phyloP scores from a whole-genome alignment of 176 grass and related monocot species.

The Thalia dealbata region DNA sequence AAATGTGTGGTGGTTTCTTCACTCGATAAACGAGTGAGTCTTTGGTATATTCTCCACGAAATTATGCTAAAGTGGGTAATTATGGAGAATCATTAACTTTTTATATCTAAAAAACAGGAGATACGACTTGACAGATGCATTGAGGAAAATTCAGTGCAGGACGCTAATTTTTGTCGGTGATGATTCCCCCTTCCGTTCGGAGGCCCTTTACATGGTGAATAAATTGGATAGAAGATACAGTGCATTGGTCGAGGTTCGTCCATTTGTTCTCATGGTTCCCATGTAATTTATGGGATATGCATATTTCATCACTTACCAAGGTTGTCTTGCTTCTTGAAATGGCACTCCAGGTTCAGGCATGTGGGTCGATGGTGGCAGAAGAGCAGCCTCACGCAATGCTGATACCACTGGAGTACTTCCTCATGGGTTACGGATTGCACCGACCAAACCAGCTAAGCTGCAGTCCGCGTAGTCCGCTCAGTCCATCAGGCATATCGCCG shows the following conservation, averaged over 20 bases:
- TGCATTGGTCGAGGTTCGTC: constrained; percentile 17
- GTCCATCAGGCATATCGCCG: constrained; percentile 9
- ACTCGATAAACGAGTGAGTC: constrained; percentile 62
- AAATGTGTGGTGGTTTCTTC: constrained; percentile 83
- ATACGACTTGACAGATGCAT: constrained; percentile 7
- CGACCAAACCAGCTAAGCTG: background rate
- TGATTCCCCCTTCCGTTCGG: constrained; percentile 7
- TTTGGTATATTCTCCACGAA: background rate
- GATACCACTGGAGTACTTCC: constrained; percentile 17
- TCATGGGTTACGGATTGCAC: constrained; percentile 5
- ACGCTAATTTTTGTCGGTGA: constrained; percentile 16
- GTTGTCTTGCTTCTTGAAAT: too few species aligned
- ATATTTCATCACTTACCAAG: too few species aligned
- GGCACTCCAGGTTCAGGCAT: constrained; percentile 7
- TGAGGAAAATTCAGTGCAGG: constrained; percentile 5
- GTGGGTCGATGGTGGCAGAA: constrained; percentile 14
- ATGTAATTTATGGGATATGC: too few species aligned
- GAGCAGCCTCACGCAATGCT: constrained; percentile 22
- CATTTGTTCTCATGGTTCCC: too few species aligned
- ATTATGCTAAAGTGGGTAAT: background rate
- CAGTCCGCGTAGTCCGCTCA: constrained; percentile 11
- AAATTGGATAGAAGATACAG: constrained; percentile 17
- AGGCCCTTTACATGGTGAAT: constrained; percentile 14
- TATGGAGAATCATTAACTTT: background rate
- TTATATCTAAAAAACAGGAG: constrained; percentile 2